These are phyloP conservation scores for Penicillium digitatum DNA, from an alignment of 2,329 filamentous ascomycete species.

Conservation along the genomic window DNA sequence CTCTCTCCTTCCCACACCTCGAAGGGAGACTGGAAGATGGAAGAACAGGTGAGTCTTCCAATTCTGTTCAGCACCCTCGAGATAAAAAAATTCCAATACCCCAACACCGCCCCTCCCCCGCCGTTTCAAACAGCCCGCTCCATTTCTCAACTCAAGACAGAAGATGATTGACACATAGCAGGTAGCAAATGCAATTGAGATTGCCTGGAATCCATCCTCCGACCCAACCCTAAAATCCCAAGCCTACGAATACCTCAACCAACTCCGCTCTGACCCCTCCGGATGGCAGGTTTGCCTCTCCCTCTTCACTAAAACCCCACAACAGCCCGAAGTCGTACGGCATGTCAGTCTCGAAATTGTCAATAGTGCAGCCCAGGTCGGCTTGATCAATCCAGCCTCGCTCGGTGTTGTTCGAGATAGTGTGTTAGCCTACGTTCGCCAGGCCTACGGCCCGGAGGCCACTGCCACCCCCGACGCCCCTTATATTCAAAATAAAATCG, in stretches of 20 bases:
- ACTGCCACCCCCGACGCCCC: constrained; percentile 62
- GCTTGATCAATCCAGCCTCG: constrained; percentile 67
- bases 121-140: constrained; percentile 16
- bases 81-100: constrained; percentile 9
- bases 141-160: constrained; percentile 1
- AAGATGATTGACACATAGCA: constrained; percentile 40
- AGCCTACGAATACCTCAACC: constrained; percentile 61
- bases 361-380: constrained; percentile 82
- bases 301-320: constrained; percentile 76
- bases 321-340: constrained; percentile 75
- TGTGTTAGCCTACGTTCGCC: constrained; percentile 73
- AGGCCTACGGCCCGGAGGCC: constrained; percentile 62
- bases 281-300: constrained; percentile 86
- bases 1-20: constrained; percentile 20
- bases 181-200: constrained; percentile 93
- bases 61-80: constrained; percentile 1
- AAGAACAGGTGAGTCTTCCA: constrained; percentile 40
- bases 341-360: constrained; percentile 88
- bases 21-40: constrained; percentile 42
- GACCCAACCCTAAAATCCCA: constrained; percentile 72
- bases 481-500: constrained; percentile 91
- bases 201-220: constrained; percentile 78
- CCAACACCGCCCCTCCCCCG: constrained; percentile 14
- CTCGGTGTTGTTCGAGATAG: constrained; percentile 74
- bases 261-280: constrained; percentile 74